Base-by-base conservation (phyloP, 805 yeast species). In the Yarrowia keelungensis region DNA sequence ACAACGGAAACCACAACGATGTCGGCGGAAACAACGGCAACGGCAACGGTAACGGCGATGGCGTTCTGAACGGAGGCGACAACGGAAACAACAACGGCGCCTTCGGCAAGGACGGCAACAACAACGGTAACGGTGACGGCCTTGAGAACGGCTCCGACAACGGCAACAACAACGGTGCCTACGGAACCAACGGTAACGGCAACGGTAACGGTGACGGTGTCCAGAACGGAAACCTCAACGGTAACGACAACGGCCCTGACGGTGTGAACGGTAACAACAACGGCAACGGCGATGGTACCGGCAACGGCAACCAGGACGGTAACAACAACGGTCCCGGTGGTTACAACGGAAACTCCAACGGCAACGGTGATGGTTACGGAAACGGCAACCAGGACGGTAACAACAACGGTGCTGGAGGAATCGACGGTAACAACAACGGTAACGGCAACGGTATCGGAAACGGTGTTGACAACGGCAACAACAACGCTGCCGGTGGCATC, bases 371-470 rank as follows among this genome's bases (percentile, higher is more conserved):
- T 11, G 32, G 32, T n/a, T 7, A 7, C 19, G 19, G 19, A 19
- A n/a, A 32, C 38, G 53, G 53, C 5, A 49, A 49, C 53, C 5
- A 15, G 5, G n/a, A 49, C 53, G 53, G 53, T 19, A 15, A 49
- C 53, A 38, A 38, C 7, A 10, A 11, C 53, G 53, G 53, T 5
- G 2, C 9, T 8, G 19, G 53, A 3, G 22, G 32, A 19, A 9
- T 8, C 38, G 36, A 32, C 38, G 53, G 53, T 15, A 49, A 49
- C 53, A 38, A 15, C 10, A 49, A 49, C 53, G 53, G 38, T 7
- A 32, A 49, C 53, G 53, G 53, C 8, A 32, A 49, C 53, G 53
- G 53, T 3, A 19, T 14, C 16, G 53, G 53, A 5, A 49, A 49
- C 53, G 53, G 53, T 2, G 22, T 15, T 16, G 36, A 15, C 38